Conservation (phyloP, 2,329 filamentous ascomycete genomes). For the Metarhizium brunneum region DNA sequence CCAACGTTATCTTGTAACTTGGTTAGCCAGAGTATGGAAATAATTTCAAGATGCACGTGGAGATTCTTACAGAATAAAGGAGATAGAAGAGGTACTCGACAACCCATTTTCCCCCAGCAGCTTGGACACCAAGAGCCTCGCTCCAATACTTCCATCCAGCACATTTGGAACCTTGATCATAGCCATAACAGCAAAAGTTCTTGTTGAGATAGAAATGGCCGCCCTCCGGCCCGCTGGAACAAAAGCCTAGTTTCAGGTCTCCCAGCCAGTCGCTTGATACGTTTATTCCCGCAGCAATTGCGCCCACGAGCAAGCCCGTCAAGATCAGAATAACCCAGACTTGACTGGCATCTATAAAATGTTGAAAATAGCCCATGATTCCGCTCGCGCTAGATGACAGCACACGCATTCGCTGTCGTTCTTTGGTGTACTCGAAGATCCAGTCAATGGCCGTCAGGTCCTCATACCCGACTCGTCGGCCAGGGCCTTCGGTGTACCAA, state of each 20-base stretch:
- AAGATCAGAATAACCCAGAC: slow-evolving; percentile 84
- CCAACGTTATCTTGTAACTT: slow-evolving; percentile 59
- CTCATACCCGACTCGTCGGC: slow-evolving; percentile 86
- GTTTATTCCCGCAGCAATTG: slow-evolving; percentile 81
- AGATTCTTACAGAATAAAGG: slow-evolving; percentile 60
- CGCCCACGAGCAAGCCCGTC: slow-evolving; percentile 75
- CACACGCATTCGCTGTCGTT: slow-evolving; percentile 76
- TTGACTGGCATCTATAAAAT: slow-evolving; percentile 75
- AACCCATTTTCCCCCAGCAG: slow-evolving; percentile 63
- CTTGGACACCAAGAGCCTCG: slow-evolving; percentile 57
- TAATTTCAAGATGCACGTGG: not conserved
- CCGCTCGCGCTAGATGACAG: slow-evolving; percentile 62
- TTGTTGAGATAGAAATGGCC: slow-evolving; percentile 87
- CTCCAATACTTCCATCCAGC: slow-evolving; percentile 84
- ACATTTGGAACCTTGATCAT: slow-evolving; percentile 75
- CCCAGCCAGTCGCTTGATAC: slow-evolving; percentile 88
- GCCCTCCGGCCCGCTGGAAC: slow-evolving; percentile 63
- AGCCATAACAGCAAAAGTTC: slow-evolving; percentile 87
- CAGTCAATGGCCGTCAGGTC: slow-evolving; percentile 97
- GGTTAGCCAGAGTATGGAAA: not conserved
- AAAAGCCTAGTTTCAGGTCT: slow-evolving; percentile 86
- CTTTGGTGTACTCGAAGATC: slow-evolving; percentile 98
- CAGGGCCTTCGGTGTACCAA: slow-evolving; percentile 86
- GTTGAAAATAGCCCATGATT: slow-evolving; percentile 61
- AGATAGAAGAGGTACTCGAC: slow-evolving; percentile 84